Percentiles rank a stretch among this genome's conserved stretches.
These are phyloP conservation scores for Chrysophaeum taylorii DNA, from an alignment of 352 stramenopile genomes.

Conservation along the genomic window DNA sequence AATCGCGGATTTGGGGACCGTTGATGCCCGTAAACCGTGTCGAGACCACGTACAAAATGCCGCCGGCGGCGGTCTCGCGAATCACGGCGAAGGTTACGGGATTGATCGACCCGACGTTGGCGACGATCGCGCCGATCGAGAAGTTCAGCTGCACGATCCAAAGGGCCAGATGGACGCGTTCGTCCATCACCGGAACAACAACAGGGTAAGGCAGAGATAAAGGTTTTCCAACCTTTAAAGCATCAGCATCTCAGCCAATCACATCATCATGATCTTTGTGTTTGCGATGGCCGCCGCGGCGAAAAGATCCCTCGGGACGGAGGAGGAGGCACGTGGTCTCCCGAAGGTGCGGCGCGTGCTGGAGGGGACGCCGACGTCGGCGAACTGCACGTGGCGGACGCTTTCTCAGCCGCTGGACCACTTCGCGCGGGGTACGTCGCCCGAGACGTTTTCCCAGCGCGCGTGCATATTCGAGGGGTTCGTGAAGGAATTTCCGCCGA, in stretches of 20 bases:
- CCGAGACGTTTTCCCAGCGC: conserved; percentile 53
- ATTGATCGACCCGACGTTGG: background rate
- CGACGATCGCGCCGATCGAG: background rate
- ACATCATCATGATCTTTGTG: too few relatives aligned
- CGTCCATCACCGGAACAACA: too few relatives aligned
- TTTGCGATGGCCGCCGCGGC: too few relatives aligned
- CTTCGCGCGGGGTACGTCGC: conserved; percentile 61
- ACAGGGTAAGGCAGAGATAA: too few relatives aligned
- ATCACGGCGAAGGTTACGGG: background rate
- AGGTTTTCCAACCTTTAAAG: too few relatives aligned
- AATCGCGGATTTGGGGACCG: too few relatives aligned
- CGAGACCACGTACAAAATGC: too few relatives aligned
- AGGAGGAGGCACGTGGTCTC: too few relatives aligned
- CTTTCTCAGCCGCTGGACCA: conserved; percentile 73
- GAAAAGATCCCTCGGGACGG: too few relatives aligned
- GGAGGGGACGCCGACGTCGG: background rate
- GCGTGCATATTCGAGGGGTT: conserved; percentile 70
- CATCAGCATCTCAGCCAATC: too few relatives aligned
- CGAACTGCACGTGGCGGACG: background rate
- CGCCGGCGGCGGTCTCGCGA: background rate
- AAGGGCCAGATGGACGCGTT: background rate
- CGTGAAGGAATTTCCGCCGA: conserved; percentile 37
- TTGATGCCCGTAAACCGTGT: too few relatives aligned
- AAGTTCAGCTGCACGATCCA: conserved; percentile 7
- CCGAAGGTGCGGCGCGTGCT: too few relatives aligned